Percentiles rank a stretch among this genome's conserved stretches.
Evolutionary conservation across 2,329 filamentous ascomycete species (phyloP).

Genomic region (Pseudocercospora eumusae): DNA sequence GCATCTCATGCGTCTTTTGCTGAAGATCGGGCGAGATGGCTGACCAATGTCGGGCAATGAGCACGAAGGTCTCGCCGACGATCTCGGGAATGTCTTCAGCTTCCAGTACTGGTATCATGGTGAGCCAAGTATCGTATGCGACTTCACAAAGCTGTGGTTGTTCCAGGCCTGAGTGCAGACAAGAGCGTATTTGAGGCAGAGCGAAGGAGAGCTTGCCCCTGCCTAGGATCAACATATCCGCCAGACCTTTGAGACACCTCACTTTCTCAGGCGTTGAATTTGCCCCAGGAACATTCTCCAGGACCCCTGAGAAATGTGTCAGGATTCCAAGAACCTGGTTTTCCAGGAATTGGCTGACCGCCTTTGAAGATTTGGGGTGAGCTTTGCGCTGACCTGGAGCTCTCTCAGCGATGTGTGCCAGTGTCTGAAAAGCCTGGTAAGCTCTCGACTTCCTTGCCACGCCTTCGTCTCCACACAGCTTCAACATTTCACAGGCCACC

Average conservation of each 20-base stretch:
- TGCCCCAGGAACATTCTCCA: conserved; percentile 54
- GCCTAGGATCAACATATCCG: conserved; percentile 80
- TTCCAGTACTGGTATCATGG: conserved; percentile 72
- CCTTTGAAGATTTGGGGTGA: conserved; percentile 54
- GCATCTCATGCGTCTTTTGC: conserved; percentile 60
- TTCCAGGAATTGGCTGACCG: conserved; percentile 75
- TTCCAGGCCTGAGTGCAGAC: conserved; percentile 78
- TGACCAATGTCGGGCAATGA: conserved; percentile 80
- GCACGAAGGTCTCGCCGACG: conserved; percentile 85
- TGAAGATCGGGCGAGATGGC: conserved; percentile 64
- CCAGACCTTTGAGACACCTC: conserved; percentile 77
- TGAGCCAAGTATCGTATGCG: conserved; percentile 81
- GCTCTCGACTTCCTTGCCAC: conserved; percentile 43
- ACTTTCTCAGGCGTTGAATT: conserved; percentile 61
- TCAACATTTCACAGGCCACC: conserved; percentile 79
- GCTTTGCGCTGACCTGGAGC: conserved; percentile 48
- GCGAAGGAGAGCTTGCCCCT: conserved; percentile 73
- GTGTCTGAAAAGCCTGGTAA: conserved; percentile 53
- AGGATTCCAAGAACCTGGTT: conserved; percentile 84
- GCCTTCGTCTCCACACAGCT: conserved; percentile 70
- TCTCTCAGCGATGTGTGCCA: conserved; percentile 53
- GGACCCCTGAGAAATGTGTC: conserved; percentile 72
- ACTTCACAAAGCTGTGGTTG: conserved; percentile 72
- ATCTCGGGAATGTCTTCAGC: conserved; percentile 77
- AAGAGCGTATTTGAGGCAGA: conserved; percentile 91